phyloP scores from a whole-genome alignment of 2,329 filamentous ascomycete genomes.

The Lachnellula occidentalis region DNA sequence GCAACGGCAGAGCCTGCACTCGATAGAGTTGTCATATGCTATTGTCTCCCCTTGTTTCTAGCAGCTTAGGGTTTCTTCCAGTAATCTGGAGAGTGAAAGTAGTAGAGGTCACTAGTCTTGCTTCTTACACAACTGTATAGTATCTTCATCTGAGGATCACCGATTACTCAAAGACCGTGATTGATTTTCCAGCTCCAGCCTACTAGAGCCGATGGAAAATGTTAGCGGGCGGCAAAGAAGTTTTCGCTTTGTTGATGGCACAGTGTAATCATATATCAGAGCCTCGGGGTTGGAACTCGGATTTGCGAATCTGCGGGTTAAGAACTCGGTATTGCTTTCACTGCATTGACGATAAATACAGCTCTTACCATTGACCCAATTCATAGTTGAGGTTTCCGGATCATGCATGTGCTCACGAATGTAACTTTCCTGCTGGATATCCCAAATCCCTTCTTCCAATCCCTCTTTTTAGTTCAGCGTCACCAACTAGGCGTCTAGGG shows the following conservation, averaged over 20 bases:
- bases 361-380: constrained; percentile 54
- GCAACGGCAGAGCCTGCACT: too few relatives aligned
- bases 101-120: too few relatives aligned
- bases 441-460: constrained; percentile 34
- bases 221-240: constrained; percentile 56
- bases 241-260: not conserved
- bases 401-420: constrained; percentile 53
- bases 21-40: too few relatives aligned
- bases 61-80: too few relatives aligned
- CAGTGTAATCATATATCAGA: constrained; percentile 28
- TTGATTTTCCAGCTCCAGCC: too few relatives aligned
- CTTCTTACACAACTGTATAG: too few relatives aligned
- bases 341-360: constrained; percentile 24
- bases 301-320: constrained; percentile 15
- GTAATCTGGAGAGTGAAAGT: too few relatives aligned
- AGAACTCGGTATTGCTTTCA: constrained; percentile 23
- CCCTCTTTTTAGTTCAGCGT: constrained; percentile 53
- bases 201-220: constrained; percentile 45
- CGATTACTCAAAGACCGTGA: too few relatives aligned
- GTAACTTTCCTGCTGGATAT: constrained; percentile 51
- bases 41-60: too few relatives aligned
- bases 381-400: constrained; percentile 52
- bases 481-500: constrained; percentile 55
- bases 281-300: constrained; percentile 29
- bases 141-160: too few relatives aligned